These are phyloP conservation scores for Kodamaea alishanica DNA, from an alignment of 1,139 yeast genomes.

Conservation along the genomic window DNA sequence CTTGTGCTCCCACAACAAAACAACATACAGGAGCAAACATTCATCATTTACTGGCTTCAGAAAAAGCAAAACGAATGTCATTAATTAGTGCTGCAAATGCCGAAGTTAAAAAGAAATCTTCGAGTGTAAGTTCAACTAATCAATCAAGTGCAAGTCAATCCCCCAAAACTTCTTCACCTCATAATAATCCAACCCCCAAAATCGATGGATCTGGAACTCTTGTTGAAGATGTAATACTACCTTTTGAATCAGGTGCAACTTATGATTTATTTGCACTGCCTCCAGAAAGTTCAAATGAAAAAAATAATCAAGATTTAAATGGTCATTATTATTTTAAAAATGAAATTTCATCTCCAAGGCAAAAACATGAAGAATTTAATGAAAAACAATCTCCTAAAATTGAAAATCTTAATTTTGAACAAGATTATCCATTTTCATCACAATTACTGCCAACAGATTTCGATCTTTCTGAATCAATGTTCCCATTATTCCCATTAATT, in stretches of 20 bases:
- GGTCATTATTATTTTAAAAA: neutral
- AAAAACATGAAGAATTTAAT: neutral
- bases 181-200: constrained; percentile 6
- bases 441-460: constrained; percentile 11
- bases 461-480: constrained; percentile 28
- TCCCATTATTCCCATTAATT: constrained; percentile 52
- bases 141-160: constrained; percentile 1
- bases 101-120: constrained; percentile 11
- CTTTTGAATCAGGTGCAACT: constrained; percentile 30
- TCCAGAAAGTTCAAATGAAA: constrained; percentile 1
- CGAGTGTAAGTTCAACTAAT: constrained; percentile 1
- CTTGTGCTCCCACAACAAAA: constrained; percentile 43
- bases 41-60: constrained; percentile 20
- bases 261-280: constrained; percentile 27
- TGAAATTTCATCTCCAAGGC: neutral
- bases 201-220: constrained; percentile 19
- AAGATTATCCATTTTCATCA: constrained; percentile 1
- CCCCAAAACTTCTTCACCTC: constrained; percentile 3
- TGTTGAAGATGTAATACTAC: constrained; percentile 32
- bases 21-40: constrained; percentile 10
- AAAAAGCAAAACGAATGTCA: constrained; percentile 29
- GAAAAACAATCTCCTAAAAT: neutral
- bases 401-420: constrained; percentile 1
- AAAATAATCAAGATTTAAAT: constrained; percentile 3
- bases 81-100: constrained; percentile 23